Evolutionary conservation across 306 rosid species (phyloP), one percentile per base, ranked within the genome.

Genomic region (Quercus aquifolioides): DNA sequence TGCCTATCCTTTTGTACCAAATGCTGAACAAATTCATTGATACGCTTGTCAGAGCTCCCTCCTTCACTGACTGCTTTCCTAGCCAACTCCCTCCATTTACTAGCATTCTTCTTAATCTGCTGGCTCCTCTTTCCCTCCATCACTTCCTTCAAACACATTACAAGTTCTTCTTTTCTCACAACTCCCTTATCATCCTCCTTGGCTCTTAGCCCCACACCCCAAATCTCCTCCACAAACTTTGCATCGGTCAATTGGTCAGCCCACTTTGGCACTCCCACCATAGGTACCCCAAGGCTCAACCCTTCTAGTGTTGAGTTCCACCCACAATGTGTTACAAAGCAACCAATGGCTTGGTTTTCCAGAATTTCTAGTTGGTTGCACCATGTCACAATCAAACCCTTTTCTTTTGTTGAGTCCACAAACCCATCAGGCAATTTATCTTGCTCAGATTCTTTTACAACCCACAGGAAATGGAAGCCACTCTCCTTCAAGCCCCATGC

Each of bases 291-390:
- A n/a, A 89, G 86, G 67, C 94, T 85, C 6, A 91, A 82, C 68
- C 86, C 90, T 78, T 91, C 96, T 0, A 91, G 88, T 6, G 90
- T 91, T 0, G 92, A 91, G 20, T 91, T 91, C 97, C 96, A 85
- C 4, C 94, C 92, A 55, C 96, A 89, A 13, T 89, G 93, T 0
- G 89, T 88, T 77, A 89, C 91, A 80, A 91, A 91, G 74, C 88
- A 86, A 1, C 89, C 91, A 12, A 87, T 76, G 14, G 90, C 87
- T 75, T 78, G 73, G 77, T 91, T 82, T 12, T 83, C 89, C 31
- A 91, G 74, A 20, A 84, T 63, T 21, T 91, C 91, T n/a, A 91
- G 86, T 23, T 87, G 92, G 91, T 89, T 89, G 51, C 92, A 89
- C 89, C 90, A 87, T 63, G 86, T 71, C 14, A 87, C 85, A 38